A percentile compares a stretch with the other conserved stretches of the same genome.
Conservation (phyloP, 148 eudicot genomes). For the Rhododendron simsii region DNA sequence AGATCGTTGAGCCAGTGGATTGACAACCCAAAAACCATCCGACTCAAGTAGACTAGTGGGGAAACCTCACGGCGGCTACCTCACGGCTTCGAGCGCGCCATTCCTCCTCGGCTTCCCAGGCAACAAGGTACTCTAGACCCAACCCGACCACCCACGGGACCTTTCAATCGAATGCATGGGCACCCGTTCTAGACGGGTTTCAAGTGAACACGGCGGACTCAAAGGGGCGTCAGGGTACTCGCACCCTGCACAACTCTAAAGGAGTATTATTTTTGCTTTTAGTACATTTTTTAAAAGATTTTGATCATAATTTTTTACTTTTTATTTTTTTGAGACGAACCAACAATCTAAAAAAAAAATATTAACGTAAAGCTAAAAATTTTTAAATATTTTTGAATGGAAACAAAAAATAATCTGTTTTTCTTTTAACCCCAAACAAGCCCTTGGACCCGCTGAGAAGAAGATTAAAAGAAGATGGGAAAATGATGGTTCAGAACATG, state of each 20-base stretch:
- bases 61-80: slow-evolving; percentile 30
- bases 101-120: slow-evolving; percentile 73
- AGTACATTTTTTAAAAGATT: no score
- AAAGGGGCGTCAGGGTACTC: background rate
- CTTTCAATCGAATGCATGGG: slow-evolving; percentile 43
- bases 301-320: no score
- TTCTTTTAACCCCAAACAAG: no score
- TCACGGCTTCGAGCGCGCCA: slow-evolving; percentile 49
- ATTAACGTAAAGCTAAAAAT: no score
- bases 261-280: no score
- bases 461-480: no score
- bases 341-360: no score
- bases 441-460: no score
- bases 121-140: slow-evolving; percentile 41
- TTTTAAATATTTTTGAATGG: no score
- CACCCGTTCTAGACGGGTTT: slow-evolving; percentile 61
- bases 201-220: slow-evolving; percentile 20
- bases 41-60: slow-evolving; percentile 24
- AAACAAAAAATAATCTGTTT: no score
- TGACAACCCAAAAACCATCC: slow-evolving; percentile 26
- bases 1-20: slow-evolving; percentile 9
- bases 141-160: slow-evolving; percentile 19
- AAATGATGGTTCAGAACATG: no score
- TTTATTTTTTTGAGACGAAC: no score
- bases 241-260: background rate